These are phyloP conservation scores for Coniosporium apollinis DNA, from an alignment of 495 filamentous ascomycete species.

Conservation along the genomic window DNA sequence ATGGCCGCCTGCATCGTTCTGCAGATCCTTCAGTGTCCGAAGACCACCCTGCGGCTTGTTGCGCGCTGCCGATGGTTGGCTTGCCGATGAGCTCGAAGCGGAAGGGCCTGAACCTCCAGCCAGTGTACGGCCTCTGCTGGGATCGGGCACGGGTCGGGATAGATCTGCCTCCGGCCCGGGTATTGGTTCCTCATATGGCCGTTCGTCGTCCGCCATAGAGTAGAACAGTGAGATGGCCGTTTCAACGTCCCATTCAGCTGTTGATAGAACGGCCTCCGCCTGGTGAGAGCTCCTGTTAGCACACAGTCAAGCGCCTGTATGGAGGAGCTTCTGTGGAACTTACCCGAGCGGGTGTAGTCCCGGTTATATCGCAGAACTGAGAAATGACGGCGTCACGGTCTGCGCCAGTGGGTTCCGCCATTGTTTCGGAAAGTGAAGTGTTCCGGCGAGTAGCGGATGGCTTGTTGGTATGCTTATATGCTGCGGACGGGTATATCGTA, in stretches of 20 bases:
- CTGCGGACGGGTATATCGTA: too few species aligned
- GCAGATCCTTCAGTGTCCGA: slow-evolving; percentile 40
- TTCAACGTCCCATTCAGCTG: slow-evolving; percentile 53
- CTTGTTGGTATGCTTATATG: slow-evolving; percentile 1
- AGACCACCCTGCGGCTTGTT: slow-evolving; percentile 31
- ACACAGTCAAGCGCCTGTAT: slow-evolving; percentile 1
- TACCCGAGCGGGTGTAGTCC: slow-evolving; percentile 47
- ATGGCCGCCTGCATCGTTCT: slow-evolving; percentile 33
- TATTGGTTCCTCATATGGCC: slow-evolving; percentile 5
- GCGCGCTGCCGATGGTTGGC: slow-evolving; percentile 1
- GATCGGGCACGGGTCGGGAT: background rate
- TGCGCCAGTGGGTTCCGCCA: too few species aligned
- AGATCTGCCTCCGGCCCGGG: too few species aligned
- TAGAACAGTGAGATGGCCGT: slow-evolving; percentile 54
- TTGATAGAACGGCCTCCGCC: slow-evolving; percentile 54
- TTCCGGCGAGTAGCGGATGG: background rate
- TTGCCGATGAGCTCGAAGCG: slow-evolving; percentile 1
- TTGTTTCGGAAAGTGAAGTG: too few species aligned
- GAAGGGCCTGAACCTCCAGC: slow-evolving; percentile 5
- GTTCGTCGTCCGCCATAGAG: slow-evolving; percentile 48
- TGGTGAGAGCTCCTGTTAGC: slow-evolving; percentile 19
- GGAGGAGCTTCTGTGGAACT: slow-evolving; percentile 7
- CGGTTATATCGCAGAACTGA: slow-evolving; percentile 59
- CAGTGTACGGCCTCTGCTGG: slow-evolving; percentile 4
- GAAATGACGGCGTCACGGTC: slow-evolving; percentile 54